phyloP scores from a whole-genome alignment of 2,329 filamentous ascomycete genomes.

The Alternaria tenuissima region DNA sequence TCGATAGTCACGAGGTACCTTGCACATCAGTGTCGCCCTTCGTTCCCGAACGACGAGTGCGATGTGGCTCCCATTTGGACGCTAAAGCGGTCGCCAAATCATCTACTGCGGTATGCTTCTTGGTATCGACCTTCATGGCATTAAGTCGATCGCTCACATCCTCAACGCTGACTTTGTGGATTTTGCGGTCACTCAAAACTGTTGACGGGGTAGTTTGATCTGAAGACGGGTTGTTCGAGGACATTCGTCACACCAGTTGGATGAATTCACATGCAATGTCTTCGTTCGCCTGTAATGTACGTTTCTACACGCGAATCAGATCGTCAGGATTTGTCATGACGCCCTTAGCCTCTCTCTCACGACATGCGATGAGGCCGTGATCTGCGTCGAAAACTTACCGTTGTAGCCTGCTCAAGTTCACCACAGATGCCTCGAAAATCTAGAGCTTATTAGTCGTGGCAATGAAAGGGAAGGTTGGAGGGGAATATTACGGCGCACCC shows the following conservation, averaged over 20 bases:
- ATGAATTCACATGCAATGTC: neutral
- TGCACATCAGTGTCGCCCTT: neutral
- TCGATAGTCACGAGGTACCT: neutral
- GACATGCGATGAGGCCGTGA: neutral
- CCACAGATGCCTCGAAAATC: neutral
- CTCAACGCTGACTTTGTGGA: neutral
- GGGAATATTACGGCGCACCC: neutral
- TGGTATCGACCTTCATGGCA: neutral
- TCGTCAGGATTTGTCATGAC: neutral
- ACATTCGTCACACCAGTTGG: neutral
- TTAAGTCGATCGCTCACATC: neutral
- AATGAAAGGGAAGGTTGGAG: neutral
- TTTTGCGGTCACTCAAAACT: neutral
- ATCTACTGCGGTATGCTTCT: neutral
- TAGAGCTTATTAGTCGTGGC: neutral
- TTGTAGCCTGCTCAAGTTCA: neutral
- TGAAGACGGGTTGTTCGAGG: neutral
- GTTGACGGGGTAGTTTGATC: neutral
- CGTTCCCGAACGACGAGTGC: neutral
- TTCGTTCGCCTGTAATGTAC: neutral
- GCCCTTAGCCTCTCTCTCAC: neutral
- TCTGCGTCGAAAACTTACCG: neutral
- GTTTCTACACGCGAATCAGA: neutral
- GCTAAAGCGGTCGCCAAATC: neutral
- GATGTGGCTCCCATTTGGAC: neutral